Base-by-base conservation (phyloP, 164 flowering plant genomes). In the Paratinospora sagittata region DNA sequence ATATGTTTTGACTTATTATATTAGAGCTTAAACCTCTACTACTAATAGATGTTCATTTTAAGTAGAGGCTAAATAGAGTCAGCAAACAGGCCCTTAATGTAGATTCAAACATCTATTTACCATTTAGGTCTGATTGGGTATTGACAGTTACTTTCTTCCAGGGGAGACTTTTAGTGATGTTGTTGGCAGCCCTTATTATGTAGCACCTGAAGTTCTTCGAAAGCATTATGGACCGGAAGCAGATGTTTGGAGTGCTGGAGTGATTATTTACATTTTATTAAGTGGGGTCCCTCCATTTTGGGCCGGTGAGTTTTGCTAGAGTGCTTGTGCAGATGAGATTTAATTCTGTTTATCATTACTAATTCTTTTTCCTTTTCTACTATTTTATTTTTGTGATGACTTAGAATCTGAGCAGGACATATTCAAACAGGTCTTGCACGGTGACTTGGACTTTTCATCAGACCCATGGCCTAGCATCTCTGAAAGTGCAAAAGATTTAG, bases 181-280 rank as follows among this genome's bases (percentile, higher is more conserved):
- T 57, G 97, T 92, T 70, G 97, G 97, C 63, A 92, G 97, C 78
- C 97, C 97, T 24, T 92, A 88, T 63, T 92, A 92, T 75, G 97
- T 92, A 70, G 94, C 97, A 27, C 97, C 97, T 19, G 97, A 92
- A 79, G 89, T 90, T 55, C 76, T 92, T 65, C 67, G 72, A 24
- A 88, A 88, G 81, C 74, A 68, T 63, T 92, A 92, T 75, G 89
- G 96, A 72, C 93, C 86, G 45, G 93, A 88, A 76, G 83, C 89
- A 19, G 97, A 92, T 81, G 89, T 92, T 34, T 92, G 97, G 97
- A 92, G 97, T 84, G 96, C 87, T 34, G 97, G 97, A 19, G 90
- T 92, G 37, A 90, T 92, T 45, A 49, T 88, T 26, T 92, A 87
- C 82, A 89, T 90, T 81, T 81, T 92, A 41, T 75, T 92, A 57